These are phyloP conservation scores for Neurospora sp. DNA, from an alignment of 495 filamentous ascomycete species.

Conservation along the genomic window DNA sequence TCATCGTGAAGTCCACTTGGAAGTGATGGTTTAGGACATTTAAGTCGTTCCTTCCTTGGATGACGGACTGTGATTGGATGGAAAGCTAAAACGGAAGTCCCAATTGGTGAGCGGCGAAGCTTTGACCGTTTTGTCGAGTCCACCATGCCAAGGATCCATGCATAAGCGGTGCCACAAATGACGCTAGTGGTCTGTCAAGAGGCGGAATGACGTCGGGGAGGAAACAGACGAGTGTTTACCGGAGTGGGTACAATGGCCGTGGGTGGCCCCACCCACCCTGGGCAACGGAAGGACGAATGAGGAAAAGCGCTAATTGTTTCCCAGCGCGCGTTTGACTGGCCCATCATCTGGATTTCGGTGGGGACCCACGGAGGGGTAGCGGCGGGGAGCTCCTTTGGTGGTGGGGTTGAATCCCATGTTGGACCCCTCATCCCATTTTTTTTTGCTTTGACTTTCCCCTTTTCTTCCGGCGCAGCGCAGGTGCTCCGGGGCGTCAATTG, in stretches of 20 bases:
- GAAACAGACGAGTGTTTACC: slow-evolving; percentile 7
- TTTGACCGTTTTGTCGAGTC: neutral
- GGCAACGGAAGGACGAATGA: neutral
- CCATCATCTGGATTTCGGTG: neutral
- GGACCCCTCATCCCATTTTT: neutral
- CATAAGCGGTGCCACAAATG: slow-evolving; percentile 12
- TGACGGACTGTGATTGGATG: neutral
- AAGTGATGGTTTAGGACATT: neutral
- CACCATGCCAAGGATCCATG: slow-evolving; percentile 6
- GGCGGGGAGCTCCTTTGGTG: neutral
- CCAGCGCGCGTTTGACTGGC: neutral
- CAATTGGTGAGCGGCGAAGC: neutral
- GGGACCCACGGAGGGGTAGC: neutral
- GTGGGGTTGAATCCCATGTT: neutral
- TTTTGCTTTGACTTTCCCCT: neutral
- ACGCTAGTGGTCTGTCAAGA: slow-evolving; percentile 4
- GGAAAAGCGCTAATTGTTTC: neutral
- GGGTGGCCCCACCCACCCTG: neutral
- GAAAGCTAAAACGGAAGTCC: neutral
- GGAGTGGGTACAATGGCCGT: neutral
- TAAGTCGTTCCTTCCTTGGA: neutral
- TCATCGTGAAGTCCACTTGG: neutral
- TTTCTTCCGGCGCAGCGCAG: neutral
- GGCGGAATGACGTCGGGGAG: slow-evolving; percentile 12
- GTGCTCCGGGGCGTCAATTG: neutral